Evolutionary conservation across 2,329 filamentous ascomycete species (phyloP), one percentile per base, ranked within the genome.

Genomic region (Penicillium sp.): DNA sequence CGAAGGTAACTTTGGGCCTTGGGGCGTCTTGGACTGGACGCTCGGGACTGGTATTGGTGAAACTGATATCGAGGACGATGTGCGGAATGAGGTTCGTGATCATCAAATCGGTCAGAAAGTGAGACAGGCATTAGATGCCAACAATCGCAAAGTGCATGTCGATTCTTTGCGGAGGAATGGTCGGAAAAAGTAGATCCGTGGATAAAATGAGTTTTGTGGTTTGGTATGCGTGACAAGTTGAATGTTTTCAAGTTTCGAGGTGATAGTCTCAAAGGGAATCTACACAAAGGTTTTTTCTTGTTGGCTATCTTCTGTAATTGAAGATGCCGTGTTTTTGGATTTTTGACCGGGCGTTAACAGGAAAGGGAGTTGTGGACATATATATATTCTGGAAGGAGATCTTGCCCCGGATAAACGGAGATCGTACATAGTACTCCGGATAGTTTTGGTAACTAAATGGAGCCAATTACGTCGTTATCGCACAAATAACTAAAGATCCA

Each of bases 31-130:
- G 60, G 80, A 82, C 68, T 80, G 79, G 76, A 48, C 80, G 19
- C 74, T 73, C 61, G 77, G 78, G 40, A 80, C 80, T 14, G 73
- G 68, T 5, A 66, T 76, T 35, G 70, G 80, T 19, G 74, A 80
- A 55, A 37, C 56, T 10, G 81, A 80, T 66, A 73, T 84, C 4
- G 74, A 82, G 28, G 83, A 85, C 49, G 83, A 85, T 68, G 64
- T 83, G 26, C 76, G 77, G 55, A 76, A 78, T 16, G 76, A 79
- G 60, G 62, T 71, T 40, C 71, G 76, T 30, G 73, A 76, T 42
- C 65, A 75, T 52, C 72, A 75, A 57, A 67, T 75, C 22, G 70
- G 72, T 30, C 71, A 72, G 42, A 71, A 70, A 56, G 69, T 78
- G 26, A 64, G 70, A 42, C 70, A 66, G 45, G 68, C 70, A 10